Base-by-base conservation (phyloP, 129 eudicot species). In the Artemisia tridentata region DNA sequence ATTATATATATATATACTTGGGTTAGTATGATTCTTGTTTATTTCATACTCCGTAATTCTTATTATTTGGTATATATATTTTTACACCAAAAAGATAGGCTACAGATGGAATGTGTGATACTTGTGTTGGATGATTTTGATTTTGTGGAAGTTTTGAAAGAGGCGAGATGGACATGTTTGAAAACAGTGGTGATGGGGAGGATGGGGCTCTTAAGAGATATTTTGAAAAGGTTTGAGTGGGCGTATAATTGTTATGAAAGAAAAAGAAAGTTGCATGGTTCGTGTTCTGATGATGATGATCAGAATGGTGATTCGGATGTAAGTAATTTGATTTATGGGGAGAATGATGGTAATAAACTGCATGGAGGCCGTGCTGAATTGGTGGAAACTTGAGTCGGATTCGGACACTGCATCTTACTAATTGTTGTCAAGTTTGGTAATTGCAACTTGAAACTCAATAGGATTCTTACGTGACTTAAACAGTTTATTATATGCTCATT, bases 1-100 rank as follows among this genome's bases (percentile, higher is more conserved):
- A n/a, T n/a, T n/a, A n/a, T n/a, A n/a, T n/a, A n/a, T n/a, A n/a
- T 93, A 90, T 67, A 69, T 79, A 65, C 96, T 93, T 55, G 99
- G 99, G 99, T 93, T 82, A 78, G 56, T 17, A 8, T 51, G 65
- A 71, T 4, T 65, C 11, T 41, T n/a, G 0, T 19, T 41, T 51
- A 19, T 8, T 47, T 11, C 56, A 9, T 29, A n/a, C n/a, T 45
- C n/a, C n/a, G n/a, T 52, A 21, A 21, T 1, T 21, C 23, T 21
- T 21, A 21, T 21, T 21, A 21, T 21, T 21, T 21, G 23, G 23
- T 21, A 21, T 21, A 21, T 21, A 21, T 23, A 29, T 29, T 29
- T 29, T 29, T 29, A 29, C 5, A 4, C 34, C 5, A 29, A 29
- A 29, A 29, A 29, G 34, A 29, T 29, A 4, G 34, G 34, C 5